Evolutionary conservation across 305 asterid genomes (phyloP).

Genomic region (Solanum hybrid): DNA sequence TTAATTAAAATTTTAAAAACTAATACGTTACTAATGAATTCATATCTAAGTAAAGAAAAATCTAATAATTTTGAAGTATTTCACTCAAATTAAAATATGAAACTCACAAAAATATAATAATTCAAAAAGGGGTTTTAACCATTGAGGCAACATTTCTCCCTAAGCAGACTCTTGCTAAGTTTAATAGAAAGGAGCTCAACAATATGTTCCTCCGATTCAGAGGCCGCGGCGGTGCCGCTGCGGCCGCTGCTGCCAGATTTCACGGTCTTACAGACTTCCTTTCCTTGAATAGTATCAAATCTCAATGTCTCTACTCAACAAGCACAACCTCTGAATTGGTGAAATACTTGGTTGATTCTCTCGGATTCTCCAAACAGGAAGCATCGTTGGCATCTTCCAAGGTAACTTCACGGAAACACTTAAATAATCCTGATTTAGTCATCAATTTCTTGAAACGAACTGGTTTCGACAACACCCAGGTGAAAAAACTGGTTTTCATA

Average conservation of each 20-base stretch:
- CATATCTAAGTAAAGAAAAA: background rate
- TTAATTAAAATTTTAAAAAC: background rate
- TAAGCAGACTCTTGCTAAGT: background rate
- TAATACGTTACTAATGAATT: background rate
- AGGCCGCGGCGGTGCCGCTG: background rate
- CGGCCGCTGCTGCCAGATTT: background rate
- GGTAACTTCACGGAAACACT: background rate
- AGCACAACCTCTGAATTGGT: background rate
- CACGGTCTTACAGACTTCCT: background rate
- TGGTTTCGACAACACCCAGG: background rate
- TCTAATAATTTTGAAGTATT: too few relatives aligned
- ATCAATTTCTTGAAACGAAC: background rate
- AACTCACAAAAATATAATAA: background rate
- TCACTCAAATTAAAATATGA: too few relatives aligned
- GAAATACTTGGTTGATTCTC: background rate
- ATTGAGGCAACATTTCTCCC: background rate
- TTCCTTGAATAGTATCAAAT: background rate
- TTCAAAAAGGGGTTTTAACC: background rate
- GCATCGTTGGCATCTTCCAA: background rate
- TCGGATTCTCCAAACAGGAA: slow-evolving; percentile 3
- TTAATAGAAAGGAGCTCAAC: background rate
- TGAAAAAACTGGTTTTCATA: background rate
- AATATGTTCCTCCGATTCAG: background rate
- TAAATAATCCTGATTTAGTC: background rate
- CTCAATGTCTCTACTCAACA: background rate